These are phyloP conservation scores for Chalciporus piperatus DNA, from an alignment of 768 basidiomycete species.

Conservation along the genomic window DNA sequence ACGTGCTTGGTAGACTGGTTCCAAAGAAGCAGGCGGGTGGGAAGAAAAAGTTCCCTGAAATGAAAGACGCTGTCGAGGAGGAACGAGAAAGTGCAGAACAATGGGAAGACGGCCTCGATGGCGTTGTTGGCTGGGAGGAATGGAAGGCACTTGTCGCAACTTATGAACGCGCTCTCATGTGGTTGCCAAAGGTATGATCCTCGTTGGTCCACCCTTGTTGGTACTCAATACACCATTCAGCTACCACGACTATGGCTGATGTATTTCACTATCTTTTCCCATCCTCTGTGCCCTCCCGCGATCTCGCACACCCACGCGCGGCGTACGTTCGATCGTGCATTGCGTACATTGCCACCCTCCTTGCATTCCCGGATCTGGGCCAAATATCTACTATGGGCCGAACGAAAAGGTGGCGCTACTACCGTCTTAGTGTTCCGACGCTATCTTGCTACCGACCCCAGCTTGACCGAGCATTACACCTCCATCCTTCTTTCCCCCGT, in stretches of 20 bases:
- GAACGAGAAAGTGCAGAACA: conserved; percentile 75
- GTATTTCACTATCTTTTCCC: conserved; percentile 87
- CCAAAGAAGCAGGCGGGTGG: conserved; percentile 79
- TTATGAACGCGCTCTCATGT: conserved; percentile 93
- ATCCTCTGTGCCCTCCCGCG: conserved; percentile 81
- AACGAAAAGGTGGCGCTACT: conserved; percentile 73
- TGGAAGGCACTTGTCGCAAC: conserved; percentile 87
- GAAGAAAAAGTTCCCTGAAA: conserved; percentile 88
- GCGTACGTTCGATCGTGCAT: conserved; percentile 88
- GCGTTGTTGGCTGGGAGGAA: conserved; percentile 92
- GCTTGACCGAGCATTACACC: conserved; percentile 76
- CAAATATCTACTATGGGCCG: conserved; percentile 90
- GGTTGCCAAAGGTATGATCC: conserved; percentile 77
- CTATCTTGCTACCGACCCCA: conserved; percentile 81
- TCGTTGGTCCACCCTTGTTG: conserved; percentile 3
- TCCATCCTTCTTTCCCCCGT: conserved; percentile 58
- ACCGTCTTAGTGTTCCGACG: conserved; percentile 83
- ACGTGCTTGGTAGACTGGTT: conserved; percentile 76
- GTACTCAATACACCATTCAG: conserved; percentile 37
- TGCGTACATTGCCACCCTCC: conserved; percentile 91
- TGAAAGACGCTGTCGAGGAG: conserved; percentile 86
- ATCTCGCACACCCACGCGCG: conserved; percentile 90
- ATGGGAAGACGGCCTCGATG: conserved; percentile 86
- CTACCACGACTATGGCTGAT: conserved; percentile 93
- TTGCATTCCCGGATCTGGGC: conserved; percentile 92